Conservation (phyloP, 139 green algal genomes). For the Micractinium sp. region DNA sequence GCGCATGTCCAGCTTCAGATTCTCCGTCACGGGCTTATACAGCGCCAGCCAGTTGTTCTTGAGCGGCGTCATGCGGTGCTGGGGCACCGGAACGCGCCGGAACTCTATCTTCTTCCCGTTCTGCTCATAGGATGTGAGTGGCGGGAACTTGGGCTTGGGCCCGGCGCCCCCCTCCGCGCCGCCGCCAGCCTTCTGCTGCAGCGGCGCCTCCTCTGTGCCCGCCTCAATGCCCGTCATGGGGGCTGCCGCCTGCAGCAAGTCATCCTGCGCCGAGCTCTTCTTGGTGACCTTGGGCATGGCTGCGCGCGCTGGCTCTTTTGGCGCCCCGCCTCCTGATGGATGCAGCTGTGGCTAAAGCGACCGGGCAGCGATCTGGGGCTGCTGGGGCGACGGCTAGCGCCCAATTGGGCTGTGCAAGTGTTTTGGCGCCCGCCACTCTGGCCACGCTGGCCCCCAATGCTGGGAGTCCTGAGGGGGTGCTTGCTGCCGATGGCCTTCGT, state of each 20-base stretch:
- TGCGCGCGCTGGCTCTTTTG: not conserved
- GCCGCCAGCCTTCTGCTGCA: not conserved
- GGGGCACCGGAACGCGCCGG: constrained; percentile 84
- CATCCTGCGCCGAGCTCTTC: constrained; percentile 34
- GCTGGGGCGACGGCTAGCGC: too few species aligned
- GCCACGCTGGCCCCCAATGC: too few species aligned
- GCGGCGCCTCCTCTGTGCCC: constrained; percentile 27
- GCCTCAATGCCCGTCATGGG: constrained; percentile 43
- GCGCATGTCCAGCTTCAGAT: constrained; percentile 98
- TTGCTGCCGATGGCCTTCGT: too few species aligned
- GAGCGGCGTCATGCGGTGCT: constrained; percentile 95
- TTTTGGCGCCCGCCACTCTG: too few species aligned
- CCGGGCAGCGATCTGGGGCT: too few species aligned
- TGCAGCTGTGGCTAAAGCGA: not conserved
- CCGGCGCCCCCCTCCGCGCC: not conserved
- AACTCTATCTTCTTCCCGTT: constrained; percentile 81
- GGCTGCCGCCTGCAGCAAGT: constrained; percentile 46
- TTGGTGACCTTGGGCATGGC: constrained; percentile 74
- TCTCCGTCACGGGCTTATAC: constrained; percentile 96
- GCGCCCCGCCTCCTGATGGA: not conserved
- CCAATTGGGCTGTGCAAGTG: too few species aligned
- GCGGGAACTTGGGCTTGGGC: constrained; percentile 72
- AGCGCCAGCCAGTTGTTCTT: constrained; percentile 97
- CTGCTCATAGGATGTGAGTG: constrained; percentile 66
- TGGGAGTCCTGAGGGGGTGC: too few species aligned